Evolutionary conservation across 2,329 filamentous ascomycete genomes (phyloP).

Genomic region (Cladosporium austrohemisphaericum): DNA sequence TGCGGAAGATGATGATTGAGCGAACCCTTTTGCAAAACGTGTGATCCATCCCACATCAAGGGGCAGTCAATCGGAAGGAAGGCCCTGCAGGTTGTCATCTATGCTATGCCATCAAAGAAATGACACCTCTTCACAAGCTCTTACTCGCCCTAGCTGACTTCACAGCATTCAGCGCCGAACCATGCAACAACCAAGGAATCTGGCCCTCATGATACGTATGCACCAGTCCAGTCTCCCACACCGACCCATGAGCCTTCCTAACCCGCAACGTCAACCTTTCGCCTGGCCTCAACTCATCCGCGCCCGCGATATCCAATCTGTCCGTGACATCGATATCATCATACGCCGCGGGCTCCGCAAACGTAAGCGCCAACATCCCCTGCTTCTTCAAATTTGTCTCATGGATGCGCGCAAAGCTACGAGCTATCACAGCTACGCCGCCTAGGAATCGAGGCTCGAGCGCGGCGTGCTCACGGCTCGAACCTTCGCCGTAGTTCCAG

Average conservation of each 20-base stretch:
- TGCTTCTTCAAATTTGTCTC: conserved; percentile 99
- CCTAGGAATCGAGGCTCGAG: conserved; percentile 96
- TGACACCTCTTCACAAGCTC: no score
- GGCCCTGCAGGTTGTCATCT: no score
- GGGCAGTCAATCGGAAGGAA: no score
- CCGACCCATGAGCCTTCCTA: conserved; percentile 72
- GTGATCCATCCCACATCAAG: no score
- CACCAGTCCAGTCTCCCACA: conserved; percentile 76
- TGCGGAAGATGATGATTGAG: no score
- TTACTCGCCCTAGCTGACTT: no score
- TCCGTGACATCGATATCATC: conserved; percentile 92
- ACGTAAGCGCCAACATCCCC: conserved; percentile 98
- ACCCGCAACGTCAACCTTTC: conserved; percentile 88
- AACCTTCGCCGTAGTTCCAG: conserved; percentile 99
- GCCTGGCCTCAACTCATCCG: conserved; percentile 76
- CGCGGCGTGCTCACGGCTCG: conserved; percentile 95
- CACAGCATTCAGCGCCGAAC: conserved; percentile 97
- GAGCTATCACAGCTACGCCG: conserved; percentile 92
- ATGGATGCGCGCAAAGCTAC: conserved; percentile 97
- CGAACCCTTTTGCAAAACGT: no score
- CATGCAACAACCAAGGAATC: conserved; percentile 99
- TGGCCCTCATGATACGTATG: conserved; percentile 99
- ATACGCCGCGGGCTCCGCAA: conserved; percentile 90
- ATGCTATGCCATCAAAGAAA: no score
- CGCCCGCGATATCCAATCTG: conserved; percentile 84